Conservation (phyloP, 192 early-diverging fungal species). For the Polychytrium aggregatum region DNA sequence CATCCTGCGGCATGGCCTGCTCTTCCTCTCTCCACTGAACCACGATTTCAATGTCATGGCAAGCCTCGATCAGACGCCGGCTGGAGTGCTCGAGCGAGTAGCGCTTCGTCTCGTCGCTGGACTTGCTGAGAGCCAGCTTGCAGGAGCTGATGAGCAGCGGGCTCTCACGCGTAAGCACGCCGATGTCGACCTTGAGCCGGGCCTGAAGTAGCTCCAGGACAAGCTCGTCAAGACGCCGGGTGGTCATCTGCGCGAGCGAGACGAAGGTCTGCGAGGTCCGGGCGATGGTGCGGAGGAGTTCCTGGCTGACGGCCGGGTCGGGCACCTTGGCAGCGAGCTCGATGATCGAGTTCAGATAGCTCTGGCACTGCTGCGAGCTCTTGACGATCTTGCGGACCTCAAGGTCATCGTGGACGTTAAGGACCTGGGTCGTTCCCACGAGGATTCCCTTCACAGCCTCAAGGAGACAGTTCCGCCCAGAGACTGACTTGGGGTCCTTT, state of each 20-base stretch:
- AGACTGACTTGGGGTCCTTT: slow-evolving; percentile 22
- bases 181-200: slow-evolving; percentile 18
- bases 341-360: slow-evolving; percentile 9
- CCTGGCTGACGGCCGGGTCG: background rate
- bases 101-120: slow-evolving; percentile 6
- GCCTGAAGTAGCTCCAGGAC: slow-evolving; percentile 16
- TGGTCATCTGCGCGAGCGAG: slow-evolving; percentile 20
- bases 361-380: slow-evolving; percentile 5
- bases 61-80: slow-evolving; percentile 6
- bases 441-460: slow-evolving; percentile 42
- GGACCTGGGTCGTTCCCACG: slow-evolving; percentile 27
- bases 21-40: slow-evolving; percentile 24
- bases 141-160: slow-evolving; percentile 22
- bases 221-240: slow-evolving; percentile 22
- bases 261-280: slow-evolving; percentile 23
- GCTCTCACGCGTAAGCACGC: slow-evolving; percentile 15
- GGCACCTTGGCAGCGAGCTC: background rate
- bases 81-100: background rate
- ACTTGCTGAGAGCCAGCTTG: slow-evolving; percentile 9
- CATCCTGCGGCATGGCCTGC: slow-evolving; percentile 12
- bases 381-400: slow-evolving; percentile 35
- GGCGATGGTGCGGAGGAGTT: slow-evolving; percentile 8
- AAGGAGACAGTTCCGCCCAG: slow-evolving; percentile 25
- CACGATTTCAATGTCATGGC: slow-evolving; percentile 24
- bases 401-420: slow-evolving; percentile 31